Evolutionary conservation across 2,329 filamentous ascomycete species (phyloP).

Genomic region (Calonectria pseudoturangicola): DNA sequence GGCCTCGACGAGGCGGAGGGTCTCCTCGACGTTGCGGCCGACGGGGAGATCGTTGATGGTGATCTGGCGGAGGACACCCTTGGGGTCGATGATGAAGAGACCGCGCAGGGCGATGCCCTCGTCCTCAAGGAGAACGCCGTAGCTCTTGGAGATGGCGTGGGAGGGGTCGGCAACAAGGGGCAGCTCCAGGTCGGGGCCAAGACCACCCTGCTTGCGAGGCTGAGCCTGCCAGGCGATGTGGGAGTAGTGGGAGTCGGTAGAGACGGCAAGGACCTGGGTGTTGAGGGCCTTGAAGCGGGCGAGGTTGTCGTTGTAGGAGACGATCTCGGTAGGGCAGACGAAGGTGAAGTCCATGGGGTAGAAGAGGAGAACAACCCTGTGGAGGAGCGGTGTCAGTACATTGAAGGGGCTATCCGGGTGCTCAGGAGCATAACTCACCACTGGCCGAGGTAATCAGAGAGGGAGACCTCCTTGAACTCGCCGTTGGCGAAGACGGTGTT

Average conservation of each 20-base stretch:
- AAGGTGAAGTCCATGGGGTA: slow-evolving; percentile 82
- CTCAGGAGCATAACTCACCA: slow-evolving; percentile 59
- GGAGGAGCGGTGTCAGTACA: background rate
- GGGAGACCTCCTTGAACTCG: slow-evolving; percentile 68
- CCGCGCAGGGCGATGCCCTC: slow-evolving; percentile 78
- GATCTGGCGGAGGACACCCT: slow-evolving; percentile 76
- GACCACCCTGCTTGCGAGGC: slow-evolving; percentile 76
- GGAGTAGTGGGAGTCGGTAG: slow-evolving; percentile 76
- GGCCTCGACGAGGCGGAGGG: slow-evolving; percentile 79
- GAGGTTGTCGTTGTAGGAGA: slow-evolving; percentile 78
- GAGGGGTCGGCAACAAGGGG: slow-evolving; percentile 78
- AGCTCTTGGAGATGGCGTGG: slow-evolving; percentile 75
- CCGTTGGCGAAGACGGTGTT: slow-evolving; percentile 69
- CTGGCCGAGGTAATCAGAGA: slow-evolving; percentile 67
- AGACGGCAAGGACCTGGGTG: slow-evolving; percentile 76
- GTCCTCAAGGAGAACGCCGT: slow-evolving; percentile 79
- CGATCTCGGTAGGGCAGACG: slow-evolving; percentile 80
- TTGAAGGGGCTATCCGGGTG: background rate
- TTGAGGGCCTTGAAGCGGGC: slow-evolving; percentile 75
- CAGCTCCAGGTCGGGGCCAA: slow-evolving; percentile 75
- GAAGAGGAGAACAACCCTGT: slow-evolving; percentile 79
- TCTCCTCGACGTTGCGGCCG: slow-evolving; percentile 79
- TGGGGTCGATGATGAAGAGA: slow-evolving; percentile 80
- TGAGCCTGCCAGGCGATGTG: slow-evolving; percentile 75
- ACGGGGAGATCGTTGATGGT: slow-evolving; percentile 80